Base-by-base conservation (phyloP, 1,284 basidiomycete species). In the Irpex lacteus region DNA sequence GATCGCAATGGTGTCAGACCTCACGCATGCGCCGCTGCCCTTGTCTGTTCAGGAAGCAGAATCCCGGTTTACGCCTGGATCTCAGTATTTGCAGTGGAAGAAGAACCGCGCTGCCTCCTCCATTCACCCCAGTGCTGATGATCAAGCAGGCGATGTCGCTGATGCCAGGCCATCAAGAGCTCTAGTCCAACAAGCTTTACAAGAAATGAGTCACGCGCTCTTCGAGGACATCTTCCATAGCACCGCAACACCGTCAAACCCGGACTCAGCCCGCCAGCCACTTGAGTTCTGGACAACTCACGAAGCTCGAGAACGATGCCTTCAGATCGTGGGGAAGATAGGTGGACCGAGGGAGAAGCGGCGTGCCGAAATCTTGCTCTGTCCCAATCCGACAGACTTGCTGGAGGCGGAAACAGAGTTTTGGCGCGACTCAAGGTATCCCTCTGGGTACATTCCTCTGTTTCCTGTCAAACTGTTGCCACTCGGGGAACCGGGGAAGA, bases 1-100 rank as follows among this genome's bases (percentile, higher is more conserved):
- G 59, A 90, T 95, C 66, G 93, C 92, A 0, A 82, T 96, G 32
- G 85, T 92, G 38, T 93, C 91, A 4, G 93, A 95, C 69, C 84
- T 94, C 50, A 87, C 92, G 0, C 93, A 95, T 73, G 80, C 90
- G 0, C 79, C 84, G 0, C 77, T 94, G 0, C 92, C 93, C 0
- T 54, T 63, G 0, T 81, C 81, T 0, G 70, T 80, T 0, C 83
- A 83, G 26, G 88, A 87, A 53, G 91, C 91, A 0, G 78, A 84
- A 13, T 70, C 73, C 19, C 82, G 91, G 7, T 95, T 91, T 70
- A 79, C 85, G 47, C 82, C 88, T 7, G 79, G 85, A 0, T 75
- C 79, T 40, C 77, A 79, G 52, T 86, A 88, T 65, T 74, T 82
- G 15, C 82, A 85, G 64, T 87, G 87, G 87, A 85, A 86, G 74